A percentile compares a stretch with the other conserved stretches of the same genome.
Evolutionary conservation across 495 filamentous ascomycete species (phyloP).

Genomic region (Tuber indicum): DNA sequence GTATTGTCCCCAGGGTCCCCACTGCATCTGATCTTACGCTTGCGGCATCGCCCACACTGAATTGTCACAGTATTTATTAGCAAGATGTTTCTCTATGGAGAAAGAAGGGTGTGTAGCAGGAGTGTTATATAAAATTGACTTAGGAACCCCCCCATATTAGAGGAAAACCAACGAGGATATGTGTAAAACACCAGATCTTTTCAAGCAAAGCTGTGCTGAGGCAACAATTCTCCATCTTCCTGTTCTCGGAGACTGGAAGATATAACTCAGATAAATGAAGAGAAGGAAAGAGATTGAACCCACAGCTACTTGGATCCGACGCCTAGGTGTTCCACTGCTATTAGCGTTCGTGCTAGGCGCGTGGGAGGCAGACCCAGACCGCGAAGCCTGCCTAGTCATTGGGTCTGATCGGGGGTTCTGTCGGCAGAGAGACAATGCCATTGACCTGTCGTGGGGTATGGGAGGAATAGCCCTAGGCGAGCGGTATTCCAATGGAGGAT

Average conservation of each 20-base stretch:
- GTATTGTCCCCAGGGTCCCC: constrained; percentile 69
- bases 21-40: constrained; percentile 93
- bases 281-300: constrained; percentile 16
- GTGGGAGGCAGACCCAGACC: constrained; percentile 17
- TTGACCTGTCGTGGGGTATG: constrained; percentile 20
- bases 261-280: neutral
- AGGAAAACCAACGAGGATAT: neutral
- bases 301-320: constrained; percentile 41
- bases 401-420: constrained; percentile 36
- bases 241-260: neutral
- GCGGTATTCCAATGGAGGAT: constrained; percentile 31
- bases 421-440: constrained; percentile 5
- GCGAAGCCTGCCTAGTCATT: constrained; percentile 27
- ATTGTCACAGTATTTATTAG: neutral
- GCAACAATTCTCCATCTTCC: neutral
- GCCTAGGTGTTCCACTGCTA: constrained; percentile 24
- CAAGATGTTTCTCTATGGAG: neutral
- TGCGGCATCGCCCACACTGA: constrained; percentile 84
- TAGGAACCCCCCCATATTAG: neutral
- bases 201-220: neutral
- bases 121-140: neutral
- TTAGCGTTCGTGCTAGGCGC: constrained; percentile 5
- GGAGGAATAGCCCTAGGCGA: constrained; percentile 22
- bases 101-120: neutral
- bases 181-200: neutral